A percentile compares a stretch with the other conserved stretches of the same genome.
These are phyloP conservation scores for Clavaria fumosa DNA, from an alignment of 768 basidiomycete genomes.

Conservation along the genomic window DNA sequence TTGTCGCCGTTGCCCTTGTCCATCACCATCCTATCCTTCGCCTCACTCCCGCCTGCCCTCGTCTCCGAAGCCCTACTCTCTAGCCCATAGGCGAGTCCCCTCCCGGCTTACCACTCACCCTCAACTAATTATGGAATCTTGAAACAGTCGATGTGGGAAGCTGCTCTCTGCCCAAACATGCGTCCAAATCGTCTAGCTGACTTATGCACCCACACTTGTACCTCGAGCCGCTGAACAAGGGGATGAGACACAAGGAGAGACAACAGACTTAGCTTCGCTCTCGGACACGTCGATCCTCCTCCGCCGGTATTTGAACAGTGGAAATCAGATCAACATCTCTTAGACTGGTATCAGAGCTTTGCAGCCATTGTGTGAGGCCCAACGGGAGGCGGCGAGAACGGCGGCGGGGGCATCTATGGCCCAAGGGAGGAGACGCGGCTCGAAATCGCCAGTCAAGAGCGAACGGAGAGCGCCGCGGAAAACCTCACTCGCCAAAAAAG, in stretches of 20 bases:
- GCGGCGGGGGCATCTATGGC: constrained; percentile 7
- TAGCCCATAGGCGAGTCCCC: too few relatives aligned
- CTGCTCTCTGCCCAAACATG: constrained; percentile 60
- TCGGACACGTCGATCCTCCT: constrained; percentile 71
- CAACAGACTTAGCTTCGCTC: constrained; percentile 35
- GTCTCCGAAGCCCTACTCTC: too few relatives aligned
- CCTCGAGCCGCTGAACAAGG: constrained; percentile 9
- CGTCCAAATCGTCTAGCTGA: constrained; percentile 43
- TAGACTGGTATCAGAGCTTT: constrained; percentile 81
- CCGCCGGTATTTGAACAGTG: constrained; percentile 60
- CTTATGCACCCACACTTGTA: constrained; percentile 46
- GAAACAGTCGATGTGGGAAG: too few relatives aligned
- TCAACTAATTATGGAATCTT: too few relatives aligned
- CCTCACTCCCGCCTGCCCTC: too few relatives aligned
- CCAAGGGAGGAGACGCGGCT: background rate
- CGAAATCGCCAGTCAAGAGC: constrained; percentile 2
- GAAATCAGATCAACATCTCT: constrained; percentile 73
- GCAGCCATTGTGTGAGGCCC: constrained; percentile 42
- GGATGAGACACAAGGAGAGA: constrained; percentile 11
- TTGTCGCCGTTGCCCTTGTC: too few relatives aligned
- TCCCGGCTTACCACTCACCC: too few relatives aligned
- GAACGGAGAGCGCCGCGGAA: constrained; percentile 10
- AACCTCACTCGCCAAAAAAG: constrained; percentile 15
- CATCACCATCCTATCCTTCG: too few relatives aligned
- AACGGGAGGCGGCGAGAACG: constrained; percentile 10